Evolutionary conservation across 2,329 filamentous ascomycete genomes (phyloP), one percentile per base, ranked within the genome.

Genomic region (Cadophora sp.): DNA sequence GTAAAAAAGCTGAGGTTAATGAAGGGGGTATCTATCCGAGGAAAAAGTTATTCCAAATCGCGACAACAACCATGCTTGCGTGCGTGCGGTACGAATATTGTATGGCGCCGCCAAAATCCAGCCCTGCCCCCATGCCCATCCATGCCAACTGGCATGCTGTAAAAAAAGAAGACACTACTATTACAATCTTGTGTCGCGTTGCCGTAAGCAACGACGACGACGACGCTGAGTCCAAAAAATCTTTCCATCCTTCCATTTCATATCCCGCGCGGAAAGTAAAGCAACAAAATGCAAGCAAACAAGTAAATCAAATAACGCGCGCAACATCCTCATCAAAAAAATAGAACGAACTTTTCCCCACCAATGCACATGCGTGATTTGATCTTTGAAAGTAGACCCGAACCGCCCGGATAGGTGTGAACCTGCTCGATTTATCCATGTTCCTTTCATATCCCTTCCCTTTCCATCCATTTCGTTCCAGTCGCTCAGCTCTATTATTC

Each of bases 381-480:
- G 50, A 53, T 53, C 50, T 53, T 33, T 53, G 14, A 53, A 45
- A 53, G 50, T 39, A 22, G 13, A 33, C 53, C 43, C 9, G 43
- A n/a, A 30, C 53, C 30, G 53, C 53, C 53, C 18, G 33, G 30
- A 22, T 56, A 56, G 53, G 53, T 56, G 53, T 56, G 53, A 56
- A 56, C 53, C 53, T 56, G 53, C 53, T 56, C 53, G 53, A 56
- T 56, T 56, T 56, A 56, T 55, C 51, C 27, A 56, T 39, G 18
- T 55, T 18, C 30, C 51, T n/a, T 7, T 30, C 24, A 5, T 51
- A 24, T 16, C 24, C 48, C 20, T 27, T 51, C 20, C 18, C 18
- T 16, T 56, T 24, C 18, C 33, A 56, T 41, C 33, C 51, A 14
- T 22, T 24, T 8, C n/a, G 24, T 30, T 33, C 50, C 27, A 33